Evolutionary conservation across 2,329 filamentous ascomycete genomes (phyloP).

Genomic region (Exophiala mesophila): DNA sequence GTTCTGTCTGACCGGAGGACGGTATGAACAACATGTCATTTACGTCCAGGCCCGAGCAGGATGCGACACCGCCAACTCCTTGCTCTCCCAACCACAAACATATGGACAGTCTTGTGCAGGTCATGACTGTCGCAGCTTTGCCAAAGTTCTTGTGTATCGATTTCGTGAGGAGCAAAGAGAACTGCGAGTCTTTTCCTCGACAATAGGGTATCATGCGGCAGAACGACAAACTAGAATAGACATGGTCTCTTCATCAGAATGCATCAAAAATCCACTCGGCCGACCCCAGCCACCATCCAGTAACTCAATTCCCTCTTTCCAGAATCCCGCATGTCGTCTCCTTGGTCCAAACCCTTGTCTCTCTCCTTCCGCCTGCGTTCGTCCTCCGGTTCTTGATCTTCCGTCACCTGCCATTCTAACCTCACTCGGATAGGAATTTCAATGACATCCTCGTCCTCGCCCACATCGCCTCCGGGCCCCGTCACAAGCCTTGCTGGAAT

Average conservation of each 20-base stretch:
- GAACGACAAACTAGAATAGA: neutral
- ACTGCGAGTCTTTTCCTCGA: too few relatives aligned
- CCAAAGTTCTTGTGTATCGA: too few relatives aligned
- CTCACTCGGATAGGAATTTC: conserved; percentile 95
- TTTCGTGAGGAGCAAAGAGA: too few relatives aligned
- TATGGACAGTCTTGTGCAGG: too few relatives aligned
- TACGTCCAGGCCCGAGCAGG: neutral
- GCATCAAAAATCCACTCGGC: conserved; percentile 56
- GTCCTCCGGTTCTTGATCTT: conserved; percentile 42
- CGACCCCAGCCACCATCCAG: conserved; percentile 89
- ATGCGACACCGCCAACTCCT: neutral
- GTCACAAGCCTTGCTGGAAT: conserved; percentile 51
- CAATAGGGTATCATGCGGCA: neutral
- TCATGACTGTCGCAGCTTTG: too few relatives aligned
- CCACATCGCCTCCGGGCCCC: conserved; percentile 29
- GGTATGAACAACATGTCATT: too few relatives aligned
- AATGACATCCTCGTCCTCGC: conserved; percentile 59
- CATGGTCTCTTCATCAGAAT: too few relatives aligned
- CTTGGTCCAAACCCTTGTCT: conserved; percentile 30
- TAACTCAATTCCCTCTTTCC: conserved; percentile 88
- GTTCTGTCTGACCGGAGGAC: conserved; percentile 96
- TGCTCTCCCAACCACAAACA: neutral
- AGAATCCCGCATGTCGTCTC: conserved; percentile 49
- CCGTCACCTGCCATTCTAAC: conserved; percentile 66
- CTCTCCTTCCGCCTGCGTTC: conserved; percentile 29